Percentiles rank a stretch among this genome's conserved stretches.
These are phyloP conservation scores for Ophiostoma fasciatum DNA, from an alignment of 2,329 filamentous ascomycete genomes.

Conservation along the genomic window DNA sequence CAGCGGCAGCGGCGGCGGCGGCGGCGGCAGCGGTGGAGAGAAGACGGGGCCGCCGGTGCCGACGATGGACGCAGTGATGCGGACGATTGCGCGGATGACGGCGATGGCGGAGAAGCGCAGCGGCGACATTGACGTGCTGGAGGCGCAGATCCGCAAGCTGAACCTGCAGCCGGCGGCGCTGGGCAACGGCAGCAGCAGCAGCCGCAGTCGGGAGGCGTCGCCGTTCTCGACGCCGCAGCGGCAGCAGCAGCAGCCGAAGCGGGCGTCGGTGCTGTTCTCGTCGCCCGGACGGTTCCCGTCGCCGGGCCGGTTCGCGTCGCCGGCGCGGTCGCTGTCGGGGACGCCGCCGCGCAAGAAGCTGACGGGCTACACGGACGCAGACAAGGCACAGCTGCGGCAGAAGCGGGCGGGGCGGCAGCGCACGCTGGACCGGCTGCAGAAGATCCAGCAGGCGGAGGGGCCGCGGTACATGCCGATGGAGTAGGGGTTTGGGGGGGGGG, in stretches of 20 bases:
- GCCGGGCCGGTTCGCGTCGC: conserved; percentile 10
- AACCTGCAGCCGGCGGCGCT: conserved; percentile 24
- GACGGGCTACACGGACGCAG: conserved; percentile 42
- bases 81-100: conserved; percentile 87
- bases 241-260: conserved; percentile 20
- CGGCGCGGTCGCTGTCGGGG: conserved; percentile 16
- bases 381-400: conserved; percentile 41
- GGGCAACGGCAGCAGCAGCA: no score
- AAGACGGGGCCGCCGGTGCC: conserved; percentile 36
- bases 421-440: conserved; percentile 12
- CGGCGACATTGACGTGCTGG: conserved; percentile 79
- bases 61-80: conserved; percentile 81
- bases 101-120: conserved; percentile 82
- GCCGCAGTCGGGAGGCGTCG: conserved; percentile 24
- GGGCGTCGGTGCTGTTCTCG: conserved; percentile 25
- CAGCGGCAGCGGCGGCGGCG: conserved; percentile 33
- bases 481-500: not conserved
- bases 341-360: conserved; percentile 46
- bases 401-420: conserved; percentile 28
- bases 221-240: conserved; percentile 27
- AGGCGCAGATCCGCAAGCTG: conserved; percentile 69
- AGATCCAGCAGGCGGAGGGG: conserved; percentile 28
- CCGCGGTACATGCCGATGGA: conserved; percentile 13
- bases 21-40: conserved; percentile 26
- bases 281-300: conserved; percentile 14